phyloP scores from a whole-genome alignment of 257 asterid species.

The Solanum stenotomum region DNA sequence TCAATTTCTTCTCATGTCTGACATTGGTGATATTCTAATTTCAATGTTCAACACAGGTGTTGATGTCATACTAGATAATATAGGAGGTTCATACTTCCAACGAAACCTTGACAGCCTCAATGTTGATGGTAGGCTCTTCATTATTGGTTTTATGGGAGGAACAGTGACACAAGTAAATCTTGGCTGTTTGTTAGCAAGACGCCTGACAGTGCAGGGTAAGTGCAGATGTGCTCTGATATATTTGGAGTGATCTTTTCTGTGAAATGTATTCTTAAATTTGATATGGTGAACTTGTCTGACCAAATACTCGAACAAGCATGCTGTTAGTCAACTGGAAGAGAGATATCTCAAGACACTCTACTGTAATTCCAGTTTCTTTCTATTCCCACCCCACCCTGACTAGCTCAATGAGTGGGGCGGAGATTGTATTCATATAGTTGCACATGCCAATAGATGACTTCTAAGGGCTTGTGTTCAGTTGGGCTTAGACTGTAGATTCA shows the following conservation, averaged over 20 bases:
- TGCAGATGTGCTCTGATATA: not conserved
- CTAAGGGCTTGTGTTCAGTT: not conserved
- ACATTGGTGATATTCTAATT: not conserved
- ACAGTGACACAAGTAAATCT: slow-evolving; percentile 57
- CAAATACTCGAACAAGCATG: not conserved
- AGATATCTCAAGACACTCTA: not conserved
- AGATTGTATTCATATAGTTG: not conserved
- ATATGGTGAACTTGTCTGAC: not conserved
- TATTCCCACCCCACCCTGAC: not conserved
- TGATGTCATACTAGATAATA: slow-evolving; percentile 77
- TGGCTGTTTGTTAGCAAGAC: slow-evolving; percentile 42
- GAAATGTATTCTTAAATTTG: not conserved
- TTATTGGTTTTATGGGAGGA: slow-evolving; percentile 94
- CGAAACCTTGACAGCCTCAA: slow-evolving; percentile 68
- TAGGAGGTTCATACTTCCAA: slow-evolving; percentile 72
- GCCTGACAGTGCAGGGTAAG: slow-evolving; percentile 87
- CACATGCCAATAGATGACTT: not conserved
- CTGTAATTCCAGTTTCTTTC: not conserved
- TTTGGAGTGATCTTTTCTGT: not conserved
- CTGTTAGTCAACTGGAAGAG: not conserved
- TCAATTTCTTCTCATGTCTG: not conserved
- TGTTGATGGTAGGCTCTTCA: slow-evolving; percentile 82
- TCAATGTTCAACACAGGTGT: slow-evolving; percentile 44
- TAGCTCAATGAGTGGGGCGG: not conserved
- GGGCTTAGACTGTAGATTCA: not conserved